Evolutionary conservation across 2,329 filamentous ascomycete species (phyloP).

Genomic region (Colletotrichum endophyticum): DNA sequence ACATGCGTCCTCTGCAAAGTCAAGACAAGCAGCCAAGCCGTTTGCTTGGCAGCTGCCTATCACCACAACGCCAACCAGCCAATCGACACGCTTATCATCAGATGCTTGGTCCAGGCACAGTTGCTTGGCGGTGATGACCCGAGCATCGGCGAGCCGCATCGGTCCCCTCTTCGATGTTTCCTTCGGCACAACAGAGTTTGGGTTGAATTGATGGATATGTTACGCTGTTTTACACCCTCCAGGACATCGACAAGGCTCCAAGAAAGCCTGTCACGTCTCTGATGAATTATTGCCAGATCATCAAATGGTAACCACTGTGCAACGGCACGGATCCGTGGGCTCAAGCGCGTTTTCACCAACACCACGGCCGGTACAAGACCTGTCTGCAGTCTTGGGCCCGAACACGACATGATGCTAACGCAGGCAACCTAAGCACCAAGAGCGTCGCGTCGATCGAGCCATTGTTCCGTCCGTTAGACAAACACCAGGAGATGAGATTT

Average conservation of each 20-base stretch:
- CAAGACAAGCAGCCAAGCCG: not conserved
- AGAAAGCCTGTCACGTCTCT: not conserved
- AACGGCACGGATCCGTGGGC: not conserved
- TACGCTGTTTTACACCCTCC: not conserved
- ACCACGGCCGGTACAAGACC: rapidly evolving
- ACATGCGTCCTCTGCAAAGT: not conserved
- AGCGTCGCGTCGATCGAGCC: not conserved
- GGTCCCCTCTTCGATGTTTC: not conserved
- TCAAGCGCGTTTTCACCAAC: rapidly evolving
- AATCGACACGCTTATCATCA: not conserved
- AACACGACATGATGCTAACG: not conserved
- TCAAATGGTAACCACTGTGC: not conserved
- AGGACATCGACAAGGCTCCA: not conserved
- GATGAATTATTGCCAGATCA: rapidly evolving
- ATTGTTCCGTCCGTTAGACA: not conserved
- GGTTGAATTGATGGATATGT: not conserved
- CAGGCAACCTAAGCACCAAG: not conserved
- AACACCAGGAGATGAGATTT: not conserved
- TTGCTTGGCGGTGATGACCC: not conserved
- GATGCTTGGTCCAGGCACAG: not conserved
- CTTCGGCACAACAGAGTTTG: not conserved
- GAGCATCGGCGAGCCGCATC: conserved; percentile 3
- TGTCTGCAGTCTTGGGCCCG: not conserved
- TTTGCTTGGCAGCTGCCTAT: conserved; percentile 7
- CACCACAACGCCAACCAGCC: not conserved